These are phyloP conservation scores for Sporothrix euskadiensis DNA, from an alignment of 2,329 filamentous ascomycete species.

Conservation along the genomic window DNA sequence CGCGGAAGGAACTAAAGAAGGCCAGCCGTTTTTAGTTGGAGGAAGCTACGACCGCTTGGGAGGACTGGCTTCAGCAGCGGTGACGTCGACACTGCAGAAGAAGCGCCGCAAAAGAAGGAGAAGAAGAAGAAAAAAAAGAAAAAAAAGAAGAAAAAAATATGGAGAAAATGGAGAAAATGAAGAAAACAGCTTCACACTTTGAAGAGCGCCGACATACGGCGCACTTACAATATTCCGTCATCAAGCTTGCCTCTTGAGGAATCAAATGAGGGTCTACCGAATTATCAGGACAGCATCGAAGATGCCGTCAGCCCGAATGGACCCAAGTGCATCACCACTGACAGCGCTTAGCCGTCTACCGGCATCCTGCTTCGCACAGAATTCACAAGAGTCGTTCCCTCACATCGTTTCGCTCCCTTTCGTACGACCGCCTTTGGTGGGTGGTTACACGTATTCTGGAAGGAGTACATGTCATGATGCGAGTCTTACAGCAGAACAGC, in stretches of 20 bases:
- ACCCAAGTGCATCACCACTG: not conserved
- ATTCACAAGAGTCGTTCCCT: not conserved
- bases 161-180: not conserved
- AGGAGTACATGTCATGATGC: not conserved
- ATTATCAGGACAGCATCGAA: no score
- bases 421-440: not conserved
- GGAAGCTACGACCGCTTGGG: not conserved
- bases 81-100: not conserved
- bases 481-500: not conserved
- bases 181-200: not conserved
- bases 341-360: not conserved
- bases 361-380: not conserved
- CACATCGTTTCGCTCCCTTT: not conserved
- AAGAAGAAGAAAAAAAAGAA: no score
- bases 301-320: no score
- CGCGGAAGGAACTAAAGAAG: constrained; percentile 8
- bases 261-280: not conserved
- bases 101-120: not conserved
- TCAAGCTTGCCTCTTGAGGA: not conserved
- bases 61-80: not conserved
- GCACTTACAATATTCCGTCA: not conserved
- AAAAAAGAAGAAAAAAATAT: not conserved
- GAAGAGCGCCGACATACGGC: not conserved
- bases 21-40: not conserved
- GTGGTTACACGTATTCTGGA: constrained; percentile 12